A percentile compares a stretch with the other conserved stretches of the same genome.
Conservation (phyloP, 2,329 filamentous ascomycete genomes). For the Hysterium pulicare region DNA sequence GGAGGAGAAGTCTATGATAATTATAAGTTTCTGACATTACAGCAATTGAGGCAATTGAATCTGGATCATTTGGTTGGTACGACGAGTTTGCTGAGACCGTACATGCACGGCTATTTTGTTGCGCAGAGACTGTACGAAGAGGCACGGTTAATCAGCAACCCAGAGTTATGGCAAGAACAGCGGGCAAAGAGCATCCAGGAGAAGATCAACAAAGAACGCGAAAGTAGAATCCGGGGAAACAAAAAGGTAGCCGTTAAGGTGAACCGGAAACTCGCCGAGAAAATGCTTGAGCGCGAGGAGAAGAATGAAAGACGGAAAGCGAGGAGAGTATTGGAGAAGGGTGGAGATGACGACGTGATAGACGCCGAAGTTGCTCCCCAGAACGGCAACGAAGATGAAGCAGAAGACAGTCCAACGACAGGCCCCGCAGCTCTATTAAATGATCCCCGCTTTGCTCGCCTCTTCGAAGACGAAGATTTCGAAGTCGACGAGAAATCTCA, state of each 20-base stretch:
- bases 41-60: slow-evolving; percentile 81
- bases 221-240: slow-evolving; percentile 85
- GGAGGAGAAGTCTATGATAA: slow-evolving; percentile 90
- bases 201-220: slow-evolving; percentile 95
- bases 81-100: slow-evolving; percentile 83
- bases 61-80: slow-evolving; percentile 86
- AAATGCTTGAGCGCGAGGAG: slow-evolving; percentile 65
- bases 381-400: slow-evolving; percentile 35
- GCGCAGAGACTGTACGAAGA: slow-evolving; percentile 94
- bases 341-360: slow-evolving; percentile 53
- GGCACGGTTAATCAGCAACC: slow-evolving; percentile 86
- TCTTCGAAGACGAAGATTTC: slow-evolving; percentile 94
- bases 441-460: slow-evolving; percentile 79
- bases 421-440: slow-evolving; percentile 57
- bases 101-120: slow-evolving; percentile 99
- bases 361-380: slow-evolving; percentile 3
- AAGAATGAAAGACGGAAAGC: slow-evolving; percentile 54
- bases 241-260: slow-evolving; percentile 91
- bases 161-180: slow-evolving; percentile 90
- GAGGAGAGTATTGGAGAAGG: slow-evolving; percentile 53
- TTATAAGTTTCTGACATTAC: slow-evolving; percentile 93
- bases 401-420: slow-evolving; percentile 41
- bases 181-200: slow-evolving; percentile 86
- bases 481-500: slow-evolving; percentile 82
- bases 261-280: slow-evolving; percentile 71